Percentiles rank a stretch among this genome's conserved stretches.
These are phyloP conservation scores for Beauveria australis DNA, from an alignment of 2,329 filamentous ascomycete genomes.

Conservation along the genomic window DNA sequence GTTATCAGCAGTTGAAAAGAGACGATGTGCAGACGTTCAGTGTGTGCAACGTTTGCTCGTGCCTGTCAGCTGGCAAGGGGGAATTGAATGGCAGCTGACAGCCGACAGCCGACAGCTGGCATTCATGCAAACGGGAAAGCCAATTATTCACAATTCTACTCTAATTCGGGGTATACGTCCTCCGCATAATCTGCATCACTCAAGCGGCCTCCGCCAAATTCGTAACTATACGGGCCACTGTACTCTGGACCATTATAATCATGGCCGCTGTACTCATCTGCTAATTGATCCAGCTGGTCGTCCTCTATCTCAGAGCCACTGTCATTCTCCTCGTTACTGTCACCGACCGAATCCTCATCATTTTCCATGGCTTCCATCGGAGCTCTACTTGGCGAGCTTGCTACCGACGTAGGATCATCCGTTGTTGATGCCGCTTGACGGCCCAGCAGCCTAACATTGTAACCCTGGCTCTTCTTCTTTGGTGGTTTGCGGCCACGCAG, in stretches of 20 bases:
- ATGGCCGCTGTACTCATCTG: not conserved
- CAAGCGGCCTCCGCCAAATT: not conserved
- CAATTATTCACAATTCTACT: not conserved
- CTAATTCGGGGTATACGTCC: slow-evolving; percentile 2
- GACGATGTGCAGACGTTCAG: not conserved
- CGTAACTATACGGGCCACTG: not conserved
- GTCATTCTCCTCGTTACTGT: slow-evolving; percentile 9
- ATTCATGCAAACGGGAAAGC: not conserved
- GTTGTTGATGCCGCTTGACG: slow-evolving; percentile 13
- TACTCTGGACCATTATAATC: not conserved
- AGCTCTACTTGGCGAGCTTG: slow-evolving; percentile 3
- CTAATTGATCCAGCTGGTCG: not conserved
- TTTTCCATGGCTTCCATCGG: not conserved
- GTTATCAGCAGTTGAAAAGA: not conserved
- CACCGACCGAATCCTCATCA: slow-evolving; percentile 6
- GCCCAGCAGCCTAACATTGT: slow-evolving; percentile 25
- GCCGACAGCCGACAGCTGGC: not conserved
- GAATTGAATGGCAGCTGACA: not conserved
- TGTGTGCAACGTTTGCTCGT: not conserved
- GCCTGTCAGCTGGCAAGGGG: not conserved
- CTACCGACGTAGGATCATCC: not conserved
- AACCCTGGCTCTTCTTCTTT: slow-evolving; percentile 29
- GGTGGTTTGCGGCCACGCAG: slow-evolving; percentile 27
- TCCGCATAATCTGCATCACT: not conserved
- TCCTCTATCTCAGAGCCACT: slow-evolving; percentile 4